Evolutionary conservation across 2,329 filamentous ascomycete genomes (phyloP).

Genomic region (Colletotrichum sp.): DNA sequence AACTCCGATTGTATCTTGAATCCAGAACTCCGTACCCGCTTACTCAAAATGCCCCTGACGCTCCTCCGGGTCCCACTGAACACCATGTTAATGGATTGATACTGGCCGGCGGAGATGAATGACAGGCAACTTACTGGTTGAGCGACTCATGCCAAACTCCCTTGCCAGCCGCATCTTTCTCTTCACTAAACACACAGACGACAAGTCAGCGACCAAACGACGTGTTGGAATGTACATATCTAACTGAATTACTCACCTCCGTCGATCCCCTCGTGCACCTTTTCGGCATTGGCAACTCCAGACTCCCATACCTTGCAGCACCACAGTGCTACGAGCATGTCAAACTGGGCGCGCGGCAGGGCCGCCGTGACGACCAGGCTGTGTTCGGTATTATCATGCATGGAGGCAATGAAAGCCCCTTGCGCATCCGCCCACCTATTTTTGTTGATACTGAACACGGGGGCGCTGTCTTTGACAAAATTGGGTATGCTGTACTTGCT

Average conservation of each 20-base stretch:
- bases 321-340: conserved; percentile 3
- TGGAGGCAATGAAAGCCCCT: background rate
- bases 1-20: no score
- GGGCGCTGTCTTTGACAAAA: background rate
- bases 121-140: no score
- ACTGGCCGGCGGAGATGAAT: no score
- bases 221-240: background rate
- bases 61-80: no score
- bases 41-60: no score
- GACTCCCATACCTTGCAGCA: conserved; percentile 1
- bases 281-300: background rate
- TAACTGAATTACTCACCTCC: background rate
- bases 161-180: background rate
- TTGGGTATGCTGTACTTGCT: conserved; percentile 1
- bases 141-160: background rate
- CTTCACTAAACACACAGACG: background rate
- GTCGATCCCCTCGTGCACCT: background rate
- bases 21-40: no score
- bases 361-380: background rate
- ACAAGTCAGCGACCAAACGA: background rate
- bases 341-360: background rate
- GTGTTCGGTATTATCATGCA: background rate
- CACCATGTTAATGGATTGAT: no score
- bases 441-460: background rate
- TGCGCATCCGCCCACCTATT: background rate